Conservation (phyloP, 257 asterid genomes). For the Marsdenia floribunda region DNA sequence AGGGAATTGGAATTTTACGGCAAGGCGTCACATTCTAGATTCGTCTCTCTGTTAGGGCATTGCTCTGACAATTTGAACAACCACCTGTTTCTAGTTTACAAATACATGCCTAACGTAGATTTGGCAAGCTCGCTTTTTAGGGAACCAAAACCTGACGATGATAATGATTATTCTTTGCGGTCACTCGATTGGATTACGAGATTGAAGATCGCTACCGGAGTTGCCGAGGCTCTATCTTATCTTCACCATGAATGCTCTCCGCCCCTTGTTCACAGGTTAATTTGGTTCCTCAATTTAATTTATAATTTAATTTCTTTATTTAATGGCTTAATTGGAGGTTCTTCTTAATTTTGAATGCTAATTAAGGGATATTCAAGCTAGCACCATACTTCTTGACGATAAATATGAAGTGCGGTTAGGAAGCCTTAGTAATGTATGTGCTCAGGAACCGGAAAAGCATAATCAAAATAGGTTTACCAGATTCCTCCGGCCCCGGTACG, state of each 20-base stretch:
- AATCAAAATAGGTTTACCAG: constrained; percentile 55
- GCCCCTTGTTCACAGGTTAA: constrained; percentile 16
- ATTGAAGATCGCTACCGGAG: constrained; percentile 18
- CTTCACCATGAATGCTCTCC: constrained; percentile 18
- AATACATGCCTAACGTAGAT: constrained; percentile 4
- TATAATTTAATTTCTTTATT: background rate
- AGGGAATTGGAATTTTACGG: constrained; percentile 27
- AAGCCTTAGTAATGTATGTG: constrained; percentile 63
- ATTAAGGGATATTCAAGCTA: constrained; percentile 78
- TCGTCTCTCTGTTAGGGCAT: constrained; percentile 17
- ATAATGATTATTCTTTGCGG: background rate
- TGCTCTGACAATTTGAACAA: constrained; percentile 17
- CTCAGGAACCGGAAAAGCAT: constrained; percentile 53
- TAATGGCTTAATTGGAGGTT: background rate
- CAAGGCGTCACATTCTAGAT: constrained; percentile 7
- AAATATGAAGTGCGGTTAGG: constrained; percentile 83
- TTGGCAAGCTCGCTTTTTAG: constrained; percentile 7
- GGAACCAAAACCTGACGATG: too few species aligned
- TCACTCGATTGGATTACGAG: constrained; percentile 14
- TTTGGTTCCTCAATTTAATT: background rate
- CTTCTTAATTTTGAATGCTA: constrained; percentile 10
- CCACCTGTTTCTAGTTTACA: constrained; percentile 14
- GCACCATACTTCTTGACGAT: constrained; percentile 89
- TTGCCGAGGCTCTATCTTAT: constrained; percentile 6
- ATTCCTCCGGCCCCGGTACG: constrained; percentile 35